Base-by-base conservation (phyloP, 2,329 filamentous ascomycete genomes). In the Fusarium caatingaense region DNA sequence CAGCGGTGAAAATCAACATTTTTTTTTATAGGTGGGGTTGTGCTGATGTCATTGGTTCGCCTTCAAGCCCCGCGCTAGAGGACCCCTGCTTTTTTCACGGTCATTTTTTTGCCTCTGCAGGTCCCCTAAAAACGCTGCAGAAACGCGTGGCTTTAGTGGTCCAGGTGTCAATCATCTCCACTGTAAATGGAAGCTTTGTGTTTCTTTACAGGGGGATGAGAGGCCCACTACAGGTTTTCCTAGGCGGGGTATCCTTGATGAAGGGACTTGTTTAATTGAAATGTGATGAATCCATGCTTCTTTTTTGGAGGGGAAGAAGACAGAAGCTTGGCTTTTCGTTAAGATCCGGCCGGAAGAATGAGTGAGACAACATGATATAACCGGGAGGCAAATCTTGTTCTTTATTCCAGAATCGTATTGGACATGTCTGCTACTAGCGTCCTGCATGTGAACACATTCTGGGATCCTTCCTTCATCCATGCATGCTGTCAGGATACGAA, bases 11-110 rank as follows among this genome's bases (percentile, higher is more conserved):
- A 75, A 66, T 61, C 62, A 66, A 66, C 56, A 16, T 71, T 64
- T 76, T 76, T 75, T 74, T 55, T 53, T 56, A n/a, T n/a, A 49
- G 74, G 74, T 73, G 74, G 74, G 74, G 74, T 72, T 37, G 9
- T 32, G 18, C 61, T 76, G 74, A 72, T 76, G 74, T 76, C 74
- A 76, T 76, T 76, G 71, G 74, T 56, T 64, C 66, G 64, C 51
- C 27, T 21, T 21, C 32, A 23, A 49, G 56, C 71, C 71, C 69
- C 60, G 56, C 71, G 47, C 60, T 21, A 12, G 23, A 66, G 27
- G 66, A 72, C 65, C 67, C 71, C 62, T 75, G 67, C 47, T 60
- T 65, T 70, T 65, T 66, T 63, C 59, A 50, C 44, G 32, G 63
- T 45, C 15, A 45, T 56, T 56, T 65, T 63, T 60, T 66, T 48